These are phyloP conservation scores for Cytospora chrysosperma DNA, from an alignment of 2,329 filamentous ascomycete species.

Conservation along the genomic window DNA sequence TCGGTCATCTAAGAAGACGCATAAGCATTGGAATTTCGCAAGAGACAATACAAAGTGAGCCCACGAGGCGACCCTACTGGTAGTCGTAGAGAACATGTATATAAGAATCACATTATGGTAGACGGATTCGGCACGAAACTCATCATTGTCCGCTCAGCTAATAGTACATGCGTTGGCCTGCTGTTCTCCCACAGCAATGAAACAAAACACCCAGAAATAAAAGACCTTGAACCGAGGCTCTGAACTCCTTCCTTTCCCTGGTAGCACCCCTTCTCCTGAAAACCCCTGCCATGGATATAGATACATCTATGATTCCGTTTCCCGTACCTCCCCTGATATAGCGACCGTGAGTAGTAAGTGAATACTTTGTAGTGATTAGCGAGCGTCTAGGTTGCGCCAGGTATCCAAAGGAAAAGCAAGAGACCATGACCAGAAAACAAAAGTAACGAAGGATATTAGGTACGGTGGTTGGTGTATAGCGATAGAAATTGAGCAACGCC, in stretches of 20 bases:
- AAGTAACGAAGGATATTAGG: slow-evolving; percentile 22
- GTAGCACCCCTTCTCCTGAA: neutral
- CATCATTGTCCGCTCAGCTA: slow-evolving; percentile 1
- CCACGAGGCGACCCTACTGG: too few relatives aligned
- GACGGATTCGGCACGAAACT: neutral
- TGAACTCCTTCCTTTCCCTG: slow-evolving; percentile 3
- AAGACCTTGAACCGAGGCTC: neutral
- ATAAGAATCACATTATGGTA: neutral
- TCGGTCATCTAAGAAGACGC: too few relatives aligned
- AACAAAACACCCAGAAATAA: neutral
- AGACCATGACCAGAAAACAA: neutral
- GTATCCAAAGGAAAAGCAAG: slow-evolving; percentile 2
- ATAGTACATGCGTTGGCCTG: slow-evolving; percentile 8
- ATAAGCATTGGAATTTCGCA: too few relatives aligned
- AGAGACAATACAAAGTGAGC: too few relatives aligned
- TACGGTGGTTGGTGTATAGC: slow-evolving; percentile 8
- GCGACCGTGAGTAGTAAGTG: slow-evolving; percentile 19
- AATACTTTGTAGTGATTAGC: slow-evolving; percentile 22
- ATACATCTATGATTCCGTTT: slow-evolving; percentile 15
- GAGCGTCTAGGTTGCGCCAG: slow-evolving; percentile 17
- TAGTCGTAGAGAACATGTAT: too few relatives aligned
- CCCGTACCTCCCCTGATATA: slow-evolving; percentile 8
- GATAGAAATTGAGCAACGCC: slow-evolving; percentile 18
- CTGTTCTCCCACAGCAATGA: neutral
- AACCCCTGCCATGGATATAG: slow-evolving; percentile 1